Evolutionary conservation across 2,329 filamentous ascomycete species (phyloP), one percentile per base, ranked within the genome.

Genomic region (Fusarium sp.): DNA sequence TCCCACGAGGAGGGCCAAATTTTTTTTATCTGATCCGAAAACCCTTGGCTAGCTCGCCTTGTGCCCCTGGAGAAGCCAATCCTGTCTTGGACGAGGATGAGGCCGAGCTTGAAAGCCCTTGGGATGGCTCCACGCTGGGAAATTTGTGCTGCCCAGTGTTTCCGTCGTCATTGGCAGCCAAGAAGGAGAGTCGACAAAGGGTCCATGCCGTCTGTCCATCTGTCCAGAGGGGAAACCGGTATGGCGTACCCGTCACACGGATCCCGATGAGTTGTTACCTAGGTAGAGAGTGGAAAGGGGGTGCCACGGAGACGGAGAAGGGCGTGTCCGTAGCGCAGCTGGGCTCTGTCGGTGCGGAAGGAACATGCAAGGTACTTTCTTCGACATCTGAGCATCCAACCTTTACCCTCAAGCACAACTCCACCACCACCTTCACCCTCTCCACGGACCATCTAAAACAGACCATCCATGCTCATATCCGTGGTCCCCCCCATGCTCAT

Each of bases 21-120:
- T 76, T 76, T 76, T 76, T 49, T 79, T 79, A 79, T 79, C 78
- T 78, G 78, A 79, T 79, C 78, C 77, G 74, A 75, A 42, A 27
- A 71, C 62, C 66, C 71, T 61, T 60, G 56, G n/a, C 50, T 60
- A 51, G 62, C 40, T 53, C 50, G 38, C 33, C 42, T 40, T 40
- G 36, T 60, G 33, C 51, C 29, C 27, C 49, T 64, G 23, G 42
- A 36, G 44, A 27, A 49, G 44, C 46, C 61, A 58, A 66, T 61
- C 65, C 62, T 58, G 11, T 7, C 27, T 14, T 13, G 38, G 13
- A 44, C 4, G 16, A 42, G 13, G 6, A 44, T 10, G 20, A 46
- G 38, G 25, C 54, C 38, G 29, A 18, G 16, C 38, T n/a, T 40
- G 33, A 27, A 18, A 10, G 51, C 50, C 31, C 8, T 46, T 56